Evolutionary conservation across 148 eudicot genomes (phyloP).

Genomic region (Fallopia convolvulus): DNA sequence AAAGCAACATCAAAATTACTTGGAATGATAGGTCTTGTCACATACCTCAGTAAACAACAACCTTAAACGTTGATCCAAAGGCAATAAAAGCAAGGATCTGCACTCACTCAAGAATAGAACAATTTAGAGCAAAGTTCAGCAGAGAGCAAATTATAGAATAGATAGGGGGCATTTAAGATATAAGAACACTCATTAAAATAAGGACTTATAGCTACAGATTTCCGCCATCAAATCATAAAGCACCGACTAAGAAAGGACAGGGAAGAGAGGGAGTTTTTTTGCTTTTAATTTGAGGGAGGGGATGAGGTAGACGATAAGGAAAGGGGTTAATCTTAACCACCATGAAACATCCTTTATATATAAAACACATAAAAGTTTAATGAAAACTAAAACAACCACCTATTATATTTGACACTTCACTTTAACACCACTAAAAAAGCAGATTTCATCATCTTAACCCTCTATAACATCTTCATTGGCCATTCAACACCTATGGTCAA

Average conservation of each 20-base stretch:
- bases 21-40: not conserved
- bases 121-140: not conserved
- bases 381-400: not conserved
- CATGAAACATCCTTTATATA: not conserved
- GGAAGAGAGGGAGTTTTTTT: not conserved
- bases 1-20: not conserved
- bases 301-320: not conserved
- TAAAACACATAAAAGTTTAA: not conserved
- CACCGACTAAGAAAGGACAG: not conserved
- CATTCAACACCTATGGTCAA: not conserved
- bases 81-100: constrained; percentile 53
- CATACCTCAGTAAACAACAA: constrained; percentile 65
- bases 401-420: not conserved
- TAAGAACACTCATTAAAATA: not conserved
- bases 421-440: not conserved
- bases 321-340: not conserved
- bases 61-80: constrained; percentile 64
- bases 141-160: not conserved
- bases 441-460: not conserved
- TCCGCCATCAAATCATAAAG: not conserved
- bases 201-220: not conserved
- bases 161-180: not conserved
- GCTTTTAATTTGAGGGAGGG: not conserved
- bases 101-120: constrained; percentile 12
- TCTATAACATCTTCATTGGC: not conserved